A percentile compares a stretch with the other conserved stretches of the same genome.
Evolutionary conservation across 495 filamentous ascomycete genomes (phyloP).

Genomic region (Recurvomyces mirabilis): DNA sequence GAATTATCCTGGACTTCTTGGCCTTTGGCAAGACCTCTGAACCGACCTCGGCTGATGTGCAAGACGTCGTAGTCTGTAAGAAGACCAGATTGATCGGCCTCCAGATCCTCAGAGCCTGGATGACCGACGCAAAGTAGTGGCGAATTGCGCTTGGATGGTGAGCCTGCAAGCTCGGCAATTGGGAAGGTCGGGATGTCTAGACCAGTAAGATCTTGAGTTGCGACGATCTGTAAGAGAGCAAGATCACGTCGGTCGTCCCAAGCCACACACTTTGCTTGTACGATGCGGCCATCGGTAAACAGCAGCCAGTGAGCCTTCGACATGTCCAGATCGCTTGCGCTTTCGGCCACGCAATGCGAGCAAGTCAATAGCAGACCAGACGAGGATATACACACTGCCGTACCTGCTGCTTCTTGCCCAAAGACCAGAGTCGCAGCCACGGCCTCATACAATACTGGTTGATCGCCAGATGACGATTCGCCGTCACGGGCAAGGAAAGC

Average conservation of each 20-base stretch:
- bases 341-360: conserved; percentile 38
- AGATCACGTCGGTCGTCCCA: conserved; percentile 35
- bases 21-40: conserved; percentile 29
- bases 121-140: conserved; percentile 31
- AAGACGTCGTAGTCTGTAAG: conserved; percentile 36
- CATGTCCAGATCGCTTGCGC: conserved; percentile 19
- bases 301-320: conserved; percentile 30
- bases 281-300: conserved; percentile 29
- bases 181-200: conserved; percentile 16
- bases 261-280: conserved; percentile 29
- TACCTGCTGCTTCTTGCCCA: conserved; percentile 38
- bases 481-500: too few relatives aligned
- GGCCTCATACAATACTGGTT: neutral
- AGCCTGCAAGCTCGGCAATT: conserved; percentile 2
- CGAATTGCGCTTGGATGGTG: neutral
- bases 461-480: too few relatives aligned
- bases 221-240: conserved; percentile 31
- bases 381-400: conserved; percentile 36
- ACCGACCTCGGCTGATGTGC: conserved; percentile 31
- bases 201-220: conserved; percentile 13
- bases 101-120: conserved; percentile 38
- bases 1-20: conserved; percentile 36
- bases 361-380: conserved; percentile 37
- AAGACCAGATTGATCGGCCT: conserved; percentile 19
- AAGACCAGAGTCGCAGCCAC: conserved; percentile 37